These are phyloP conservation scores for Tylopilus intermedius DNA, from an alignment of 768 basidiomycete species.

Conservation along the genomic window DNA sequence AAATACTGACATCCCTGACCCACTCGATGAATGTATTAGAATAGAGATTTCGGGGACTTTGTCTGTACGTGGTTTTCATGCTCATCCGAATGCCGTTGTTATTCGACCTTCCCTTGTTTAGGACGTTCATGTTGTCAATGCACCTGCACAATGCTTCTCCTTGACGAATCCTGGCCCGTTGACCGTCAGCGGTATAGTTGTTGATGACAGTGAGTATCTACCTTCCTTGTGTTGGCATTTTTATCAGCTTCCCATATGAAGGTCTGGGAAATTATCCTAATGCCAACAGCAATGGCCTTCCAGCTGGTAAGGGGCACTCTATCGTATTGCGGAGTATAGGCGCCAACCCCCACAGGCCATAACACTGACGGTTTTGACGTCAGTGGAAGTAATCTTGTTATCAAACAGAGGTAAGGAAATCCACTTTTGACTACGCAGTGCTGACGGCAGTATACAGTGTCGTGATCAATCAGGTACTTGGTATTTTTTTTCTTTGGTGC, in stretches of 20 bases:
- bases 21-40: slow-evolving; percentile 16
- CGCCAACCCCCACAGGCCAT: slow-evolving; percentile 26
- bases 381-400: slow-evolving; percentile 33
- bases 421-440: background rate
- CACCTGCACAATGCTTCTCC: slow-evolving; percentile 32
- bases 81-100: background rate
- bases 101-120: slow-evolving; percentile 6
- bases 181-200: slow-evolving; percentile 42
- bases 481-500: background rate
- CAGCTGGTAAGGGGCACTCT: slow-evolving; percentile 39
- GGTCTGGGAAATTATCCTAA: slow-evolving; percentile 52
- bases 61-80: slow-evolving; percentile 21
- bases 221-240: background rate
- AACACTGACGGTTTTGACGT: slow-evolving; percentile 53
- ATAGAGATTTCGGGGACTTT: slow-evolving; percentile 39
- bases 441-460: slow-evolving; percentile 8
- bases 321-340: background rate
- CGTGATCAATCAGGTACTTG: slow-evolving; percentile 24
- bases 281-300: slow-evolving; percentile 40
- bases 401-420: slow-evolving; percentile 23
- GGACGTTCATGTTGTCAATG: slow-evolving; percentile 37
- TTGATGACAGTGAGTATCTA: slow-evolving; percentile 50
- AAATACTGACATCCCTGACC: background rate
- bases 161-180: slow-evolving; percentile 26
- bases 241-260: slow-evolving; percentile 16